Evolutionary conservation across 306 rosid genomes (phyloP), one percentile per base, ranked within the genome.

Genomic region (Malus asiatica): DNA sequence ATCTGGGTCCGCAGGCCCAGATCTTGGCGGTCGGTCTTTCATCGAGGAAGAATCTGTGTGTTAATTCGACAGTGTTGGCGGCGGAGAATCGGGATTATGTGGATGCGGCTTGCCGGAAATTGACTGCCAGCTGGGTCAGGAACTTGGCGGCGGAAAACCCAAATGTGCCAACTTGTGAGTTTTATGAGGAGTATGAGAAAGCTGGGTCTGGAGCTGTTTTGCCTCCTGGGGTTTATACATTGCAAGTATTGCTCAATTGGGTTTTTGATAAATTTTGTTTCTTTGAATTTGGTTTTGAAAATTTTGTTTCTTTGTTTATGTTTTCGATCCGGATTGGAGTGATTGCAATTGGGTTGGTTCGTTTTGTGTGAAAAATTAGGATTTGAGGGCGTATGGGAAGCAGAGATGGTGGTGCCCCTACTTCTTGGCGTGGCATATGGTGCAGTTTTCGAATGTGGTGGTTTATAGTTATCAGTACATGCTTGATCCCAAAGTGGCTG

Each of bases 401-500:
- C 88, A 88, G 83, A 89, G 79, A 79, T 95, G 98, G 70, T 94
- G 98, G 97, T 94, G 98, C 70, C 97, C 97, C 14, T 92, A 92
- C 86, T 94, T 77, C 81, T 78, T 94, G 89, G 98, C 98, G 45
- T 90, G 97, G 18, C 96, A 89, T 80, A 92, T 94, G 97, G 97
- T 94, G 78, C 95, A 94, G 82, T 89, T 84, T 76, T 96, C 97
- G 16, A 94, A 94, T 70, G 98, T 94, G 74, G 89, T 94, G 64
- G 98, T 94, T 22, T 92, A 92, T 81, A 94, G 98, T 72, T 92
- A 94, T 81, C 98, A 94, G 77, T 94, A 94, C 83, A 68, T 94
- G 85, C 98, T 94, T 83, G 97, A 94, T 84, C 98, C 97, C 0
- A 90, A 92, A 83, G 98, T 94, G 76, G 97, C 98, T 52, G 82